phyloP scores from a whole-genome alignment of 306 rosid species.

The Pueraria montana region DNA sequence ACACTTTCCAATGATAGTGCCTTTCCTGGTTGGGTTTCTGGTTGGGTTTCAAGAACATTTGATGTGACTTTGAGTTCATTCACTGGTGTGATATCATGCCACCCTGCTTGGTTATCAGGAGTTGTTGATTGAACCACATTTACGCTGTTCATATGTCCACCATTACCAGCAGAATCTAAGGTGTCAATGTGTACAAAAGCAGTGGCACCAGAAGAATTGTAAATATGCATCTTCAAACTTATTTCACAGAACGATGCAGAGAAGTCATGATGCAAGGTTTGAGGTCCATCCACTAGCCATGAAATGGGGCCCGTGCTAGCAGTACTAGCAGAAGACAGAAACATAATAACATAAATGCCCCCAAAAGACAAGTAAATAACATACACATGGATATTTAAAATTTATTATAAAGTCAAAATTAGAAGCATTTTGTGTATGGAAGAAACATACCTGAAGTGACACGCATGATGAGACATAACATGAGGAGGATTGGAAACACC shows the following conservation, averaged over 20 bases:
- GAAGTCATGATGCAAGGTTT: slow-evolving; percentile 77
- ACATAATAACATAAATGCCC: slow-evolving; percentile 4
- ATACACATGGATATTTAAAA: slow-evolving; percentile 20
- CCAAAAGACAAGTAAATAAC: slow-evolving; percentile 24
- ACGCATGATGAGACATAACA: slow-evolving; percentile 81
- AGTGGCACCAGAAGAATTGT: slow-evolving; percentile 69
- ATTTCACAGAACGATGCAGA: slow-evolving; percentile 75
- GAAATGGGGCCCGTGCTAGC: slow-evolving; percentile 82
- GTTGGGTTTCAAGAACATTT: slow-evolving; percentile 56
- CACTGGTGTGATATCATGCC: slow-evolving; percentile 75
- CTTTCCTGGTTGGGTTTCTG: slow-evolving; percentile 54
- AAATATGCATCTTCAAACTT: slow-evolving; percentile 75
- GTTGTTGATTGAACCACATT: slow-evolving; percentile 51
- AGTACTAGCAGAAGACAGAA: slow-evolving; percentile 59
- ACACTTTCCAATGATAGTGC: slow-evolving; percentile 63
- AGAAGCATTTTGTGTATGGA: slow-evolving; percentile 33
- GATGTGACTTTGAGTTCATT: slow-evolving; percentile 73
- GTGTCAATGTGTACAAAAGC: slow-evolving; percentile 74
- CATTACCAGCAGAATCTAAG: slow-evolving; percentile 49
- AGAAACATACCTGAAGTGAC: slow-evolving; percentile 85
- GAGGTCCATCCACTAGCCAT: slow-evolving; percentile 92
- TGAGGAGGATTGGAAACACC: slow-evolving; percentile 60
- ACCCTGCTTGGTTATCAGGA: slow-evolving; percentile 74
- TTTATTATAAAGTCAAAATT: slow-evolving; percentile 30
- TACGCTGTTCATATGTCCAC: slow-evolving; percentile 47